Conservation (phyloP, 2,329 filamentous ascomycete genomes). For the Paracoccidioides lutzii region DNA sequence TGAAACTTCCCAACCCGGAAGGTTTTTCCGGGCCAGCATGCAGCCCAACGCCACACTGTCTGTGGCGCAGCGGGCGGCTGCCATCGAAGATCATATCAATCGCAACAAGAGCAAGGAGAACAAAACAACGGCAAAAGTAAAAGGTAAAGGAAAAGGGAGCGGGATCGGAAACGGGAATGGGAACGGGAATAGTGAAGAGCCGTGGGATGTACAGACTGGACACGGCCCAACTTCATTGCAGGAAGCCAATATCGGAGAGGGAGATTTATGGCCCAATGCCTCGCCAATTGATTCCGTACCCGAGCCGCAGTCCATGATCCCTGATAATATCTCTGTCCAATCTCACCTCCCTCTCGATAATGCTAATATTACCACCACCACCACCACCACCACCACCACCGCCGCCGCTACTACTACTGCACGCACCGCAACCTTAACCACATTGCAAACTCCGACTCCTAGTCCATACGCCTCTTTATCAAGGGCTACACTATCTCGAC, state of each 20-base stretch:
- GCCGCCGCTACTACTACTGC: neutral
- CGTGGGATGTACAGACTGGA: neutral
- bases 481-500: neutral
- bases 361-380: too few relatives aligned
- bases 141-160: neutral
- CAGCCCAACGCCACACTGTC: constrained; percentile 7
- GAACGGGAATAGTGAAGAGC: neutral
- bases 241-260: neutral
- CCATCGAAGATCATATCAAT: constrained; percentile 14
- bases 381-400: neutral
- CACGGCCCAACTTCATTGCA: neutral
- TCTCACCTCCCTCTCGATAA: neutral
- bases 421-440: neutral
- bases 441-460: neutral
- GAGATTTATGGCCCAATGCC: neutral
- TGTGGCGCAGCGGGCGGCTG: constrained; percentile 14
- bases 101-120: constrained; percentile 2
- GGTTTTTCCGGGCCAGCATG: neutral
- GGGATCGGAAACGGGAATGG: too few relatives aligned
- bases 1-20: neutral
- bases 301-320: neutral
- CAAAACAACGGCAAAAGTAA: neutral
- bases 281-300: neutral
- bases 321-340: neutral
- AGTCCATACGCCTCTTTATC: neutral